Base-by-base conservation (phyloP, 768 basidiomycete species). In the Mrakia blollopis region DNA sequence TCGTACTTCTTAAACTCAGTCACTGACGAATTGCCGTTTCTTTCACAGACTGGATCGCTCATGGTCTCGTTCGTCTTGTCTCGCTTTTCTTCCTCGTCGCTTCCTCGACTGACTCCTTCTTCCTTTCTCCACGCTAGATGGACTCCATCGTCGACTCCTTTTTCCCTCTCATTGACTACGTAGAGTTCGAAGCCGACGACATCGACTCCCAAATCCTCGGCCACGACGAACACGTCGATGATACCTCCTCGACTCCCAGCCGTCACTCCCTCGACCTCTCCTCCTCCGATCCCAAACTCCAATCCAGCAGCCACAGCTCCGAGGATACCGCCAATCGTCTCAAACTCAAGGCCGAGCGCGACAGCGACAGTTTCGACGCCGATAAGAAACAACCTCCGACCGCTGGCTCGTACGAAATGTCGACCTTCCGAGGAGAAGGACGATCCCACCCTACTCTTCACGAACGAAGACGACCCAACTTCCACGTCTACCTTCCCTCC, bases 81-180 rank as follows among this genome's bases (percentile, higher is more conserved):
- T 57, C 1, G 11, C 37, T 21, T 47, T 37, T 25, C 23, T 10
- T 18, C 7, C n/a, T 28, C 57, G 57, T n/a, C 28, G 47, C 21
- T 50, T 14, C 32, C 11, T 50, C 32, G 41, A 25, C 67, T 69
- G 35, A 75, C 50, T n/a, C 30, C 7, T 0, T 30, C 18, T 52
- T 23, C 8, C 41, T 21, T 13, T 13, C 50, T 28, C 14, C 18
- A 21, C 50, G 14, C 14, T 28, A 76, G 74, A 85, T 98, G 79
- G 95, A 97, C 81, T 95, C 93, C 1, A 89, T 98, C 72, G 94
- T 98, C 30, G 94, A 98, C 82, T 91, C 92, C 0, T 95, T 95
- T 84, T 93, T 94, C 82, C 93, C 93, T 1, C 87, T 93, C 77
- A 85, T 94, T 77, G 87, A 90, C 79, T 89, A 89, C 77, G 90